Evolutionary conservation across 495 filamentous ascomycete species (phyloP).

Genomic region (Peziza echinospora): DNA sequence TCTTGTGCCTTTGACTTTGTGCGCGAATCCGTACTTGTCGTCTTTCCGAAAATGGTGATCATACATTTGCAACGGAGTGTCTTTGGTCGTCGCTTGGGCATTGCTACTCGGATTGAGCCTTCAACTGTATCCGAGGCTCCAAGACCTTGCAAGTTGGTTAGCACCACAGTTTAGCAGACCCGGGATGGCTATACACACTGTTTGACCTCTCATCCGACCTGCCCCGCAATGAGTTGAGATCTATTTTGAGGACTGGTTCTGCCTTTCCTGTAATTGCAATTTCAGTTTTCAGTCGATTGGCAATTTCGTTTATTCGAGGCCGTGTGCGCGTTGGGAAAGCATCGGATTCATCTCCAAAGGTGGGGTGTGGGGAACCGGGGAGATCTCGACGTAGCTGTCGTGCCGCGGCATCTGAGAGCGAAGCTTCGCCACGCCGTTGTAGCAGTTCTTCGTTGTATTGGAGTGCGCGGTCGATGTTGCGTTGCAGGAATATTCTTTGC

Average conservation of each 20-base stretch:
- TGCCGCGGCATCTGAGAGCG: neutral
- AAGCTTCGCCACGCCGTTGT: neutral
- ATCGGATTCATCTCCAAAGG: constrained; percentile 6
- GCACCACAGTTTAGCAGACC: neutral
- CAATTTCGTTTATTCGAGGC: constrained; percentile 7
- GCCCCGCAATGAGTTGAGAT: constrained; percentile 9
- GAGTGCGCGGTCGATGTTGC: constrained; percentile 14
- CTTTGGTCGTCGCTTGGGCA: neutral
- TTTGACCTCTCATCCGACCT: neutral
- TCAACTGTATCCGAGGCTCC: neutral
- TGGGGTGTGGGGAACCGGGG: neutral
- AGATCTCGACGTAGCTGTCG: too few relatives aligned
- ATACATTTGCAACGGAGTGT: constrained; percentile 13
- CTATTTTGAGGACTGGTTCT: constrained; percentile 15
- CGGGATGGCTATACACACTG: neutral
- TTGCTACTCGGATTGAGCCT: neutral
- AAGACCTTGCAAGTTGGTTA: too few relatives aligned
- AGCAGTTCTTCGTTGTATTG: constrained; percentile 3
- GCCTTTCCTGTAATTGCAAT: constrained; percentile 7
- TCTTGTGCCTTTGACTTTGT: neutral
- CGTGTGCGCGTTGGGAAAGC: constrained; percentile 5
- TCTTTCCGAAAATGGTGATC: constrained; percentile 11
- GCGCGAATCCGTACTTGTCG: neutral
- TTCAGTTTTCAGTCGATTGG: constrained; percentile 11
- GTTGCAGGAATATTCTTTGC: constrained; percentile 11